Conservation (phyloP, 83 land plant species). For the Picea abies region DNA sequence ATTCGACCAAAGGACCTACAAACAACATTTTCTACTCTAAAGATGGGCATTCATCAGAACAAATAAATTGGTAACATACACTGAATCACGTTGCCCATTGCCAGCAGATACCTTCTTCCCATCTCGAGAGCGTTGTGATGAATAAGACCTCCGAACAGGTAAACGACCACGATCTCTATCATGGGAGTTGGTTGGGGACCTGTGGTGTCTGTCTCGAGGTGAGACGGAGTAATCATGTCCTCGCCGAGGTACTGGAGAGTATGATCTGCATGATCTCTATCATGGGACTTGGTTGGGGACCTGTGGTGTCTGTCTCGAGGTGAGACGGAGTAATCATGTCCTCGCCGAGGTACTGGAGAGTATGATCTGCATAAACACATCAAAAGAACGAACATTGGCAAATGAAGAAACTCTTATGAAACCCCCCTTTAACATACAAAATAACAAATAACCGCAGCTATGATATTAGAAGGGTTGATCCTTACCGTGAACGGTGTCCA, state of each 20-base stretch:
- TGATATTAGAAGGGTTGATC: neutral
- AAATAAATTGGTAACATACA: neutral
- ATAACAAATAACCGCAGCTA: no score
- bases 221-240: constrained; percentile 1
- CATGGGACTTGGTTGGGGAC: neutral
- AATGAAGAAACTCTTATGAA: neutral
- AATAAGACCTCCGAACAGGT: constrained; percentile 6
- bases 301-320: constrained; percentile 2
- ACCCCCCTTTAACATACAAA: no score
- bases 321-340: neutral
- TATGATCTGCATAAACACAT: constrained; percentile 6
- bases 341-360: constrained; percentile 10
- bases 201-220: neutral
- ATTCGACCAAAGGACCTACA: no score
- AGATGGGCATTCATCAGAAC: neutral
- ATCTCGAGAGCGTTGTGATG: constrained; percentile 11
- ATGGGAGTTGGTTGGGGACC: neutral
- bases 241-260: constrained; percentile 9
- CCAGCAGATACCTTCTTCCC: constrained; percentile 8
- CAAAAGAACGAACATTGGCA: neutral
- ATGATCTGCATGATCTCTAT: neutral
- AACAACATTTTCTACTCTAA: no score
- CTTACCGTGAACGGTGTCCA: constrained; percentile 15
- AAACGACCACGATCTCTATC: neutral
- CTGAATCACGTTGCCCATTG: constrained; percentile 11